Evolutionary conservation across 768 basidiomycete genomes (phyloP), one percentile per base, ranked within the genome.

Genomic region (Trametes meyenii): DNA sequence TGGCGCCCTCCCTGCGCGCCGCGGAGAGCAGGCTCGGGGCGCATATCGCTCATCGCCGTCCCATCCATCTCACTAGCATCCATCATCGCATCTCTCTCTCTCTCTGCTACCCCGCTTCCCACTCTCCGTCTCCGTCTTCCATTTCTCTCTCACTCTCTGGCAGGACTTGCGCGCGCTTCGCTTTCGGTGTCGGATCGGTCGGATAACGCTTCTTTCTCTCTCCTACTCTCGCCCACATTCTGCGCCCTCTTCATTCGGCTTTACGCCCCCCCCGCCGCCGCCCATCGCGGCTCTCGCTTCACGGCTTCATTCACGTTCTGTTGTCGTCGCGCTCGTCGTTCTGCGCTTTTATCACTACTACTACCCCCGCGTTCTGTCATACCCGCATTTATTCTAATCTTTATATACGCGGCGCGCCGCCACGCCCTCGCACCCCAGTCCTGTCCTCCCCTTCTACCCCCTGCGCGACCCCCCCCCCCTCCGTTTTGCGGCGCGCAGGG

Each of bases 111-210:
- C 53, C 52, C 51, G 19, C 53, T 49, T 50, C 57, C 46, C 48
- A 46, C 19, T 10, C n/a, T 23, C 36, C 56, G 3, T 17, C 53
- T 52, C 26, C 46, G 21, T 44, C n/a, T 55, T 50, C 33, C 39
- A 8, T 53, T 26, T 53, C 35, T 38, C 33, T 29, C 50, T 40
- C 40, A 53, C 49, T 59, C 51, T 54, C 46, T 54, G 51, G 61
- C 52, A 56, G 51, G 52, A 49, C 43, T 50, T 38, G 33, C 40
- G 29, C 50, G 36, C 49, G 48, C 63, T 46, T 58, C 53, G 63
- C 55, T 61, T 51, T 52, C 53, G 44, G 36, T 50, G 53, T 58
- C 49, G 54, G 62, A 64, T 55, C 53, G 62, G 62, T 64, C 58
- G 62, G 62, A 60, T 55, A 44, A 24, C 36, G 29, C 36, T 21